These are phyloP conservation scores for Halophytophthora polymorphica DNA, from an alignment of 352 stramenopile species.

Conservation along the genomic window DNA sequence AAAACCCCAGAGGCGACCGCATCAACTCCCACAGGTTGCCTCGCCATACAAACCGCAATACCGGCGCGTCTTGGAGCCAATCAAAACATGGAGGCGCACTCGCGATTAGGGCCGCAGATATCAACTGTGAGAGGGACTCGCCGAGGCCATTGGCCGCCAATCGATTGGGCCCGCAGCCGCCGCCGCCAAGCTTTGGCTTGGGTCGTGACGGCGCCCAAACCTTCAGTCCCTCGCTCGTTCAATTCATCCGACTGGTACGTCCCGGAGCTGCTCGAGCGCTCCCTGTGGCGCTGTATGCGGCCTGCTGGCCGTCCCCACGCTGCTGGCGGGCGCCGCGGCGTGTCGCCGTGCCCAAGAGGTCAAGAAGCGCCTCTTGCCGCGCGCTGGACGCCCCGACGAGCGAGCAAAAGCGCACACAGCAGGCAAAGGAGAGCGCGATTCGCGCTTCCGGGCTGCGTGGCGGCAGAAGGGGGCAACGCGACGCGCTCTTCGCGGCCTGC, in stretches of 20 bases:
- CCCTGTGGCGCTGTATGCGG: conserved; percentile 3
- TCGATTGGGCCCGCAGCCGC: conserved; percentile 46
- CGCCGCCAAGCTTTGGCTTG: conserved; percentile 20
- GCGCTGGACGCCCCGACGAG: too few species aligned
- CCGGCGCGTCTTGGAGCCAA: too few species aligned
- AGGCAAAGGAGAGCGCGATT: too few species aligned
- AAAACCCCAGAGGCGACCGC: not conserved
- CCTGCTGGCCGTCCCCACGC: not conserved
- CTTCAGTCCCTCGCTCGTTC: conserved; percentile 87
- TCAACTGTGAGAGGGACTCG: conserved; percentile 18
- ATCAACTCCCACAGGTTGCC: not conserved
- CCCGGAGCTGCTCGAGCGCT: conserved; percentile 4
- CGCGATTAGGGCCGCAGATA: conserved; percentile 7
- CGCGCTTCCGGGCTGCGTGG: too few species aligned
- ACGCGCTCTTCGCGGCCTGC: too few species aligned
- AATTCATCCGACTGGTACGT: conserved; percentile 88
- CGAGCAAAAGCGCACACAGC: too few species aligned
- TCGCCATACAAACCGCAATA: too few species aligned
- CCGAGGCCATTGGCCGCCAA: conserved; percentile 59
- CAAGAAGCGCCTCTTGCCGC: too few species aligned
- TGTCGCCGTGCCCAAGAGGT: too few species aligned
- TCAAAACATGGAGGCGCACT: too few species aligned
- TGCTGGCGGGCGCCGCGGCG: not conserved
- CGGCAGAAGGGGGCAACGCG: too few species aligned
- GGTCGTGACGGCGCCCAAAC: conserved; percentile 39